Percentiles rank a stretch among this genome's conserved stretches.
phyloP scores from a whole-genome alignment of 495 filamentous ascomycete species.

The Diplogelasinospora grovesii region DNA sequence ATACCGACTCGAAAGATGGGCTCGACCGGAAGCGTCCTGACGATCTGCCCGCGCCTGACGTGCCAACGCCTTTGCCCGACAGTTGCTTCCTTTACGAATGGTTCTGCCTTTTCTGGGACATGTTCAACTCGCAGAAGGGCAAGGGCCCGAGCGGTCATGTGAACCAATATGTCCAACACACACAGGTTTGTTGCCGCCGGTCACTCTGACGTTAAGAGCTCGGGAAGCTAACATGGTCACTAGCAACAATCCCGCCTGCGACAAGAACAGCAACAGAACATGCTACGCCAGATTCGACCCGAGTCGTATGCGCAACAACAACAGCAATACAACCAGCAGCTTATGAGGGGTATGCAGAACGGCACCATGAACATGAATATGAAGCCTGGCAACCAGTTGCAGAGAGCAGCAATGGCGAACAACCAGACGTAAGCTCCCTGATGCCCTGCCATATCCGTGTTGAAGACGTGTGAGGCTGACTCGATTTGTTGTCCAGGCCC shows the following conservation, averaged over 20 bases:
- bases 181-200: constrained; percentile 54
- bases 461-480: no score
- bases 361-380: constrained; percentile 42
- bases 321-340: constrained; percentile 43
- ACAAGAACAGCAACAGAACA: constrained; percentile 59
- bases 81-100: constrained; percentile 86
- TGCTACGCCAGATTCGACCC: constrained; percentile 61
- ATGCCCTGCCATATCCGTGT: constrained; percentile 16
- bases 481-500: constrained; percentile 50
- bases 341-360: constrained; percentile 40
- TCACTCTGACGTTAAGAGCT: not conserved
- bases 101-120: constrained; percentile 96
- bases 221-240: constrained; percentile 13
- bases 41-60: constrained; percentile 69
- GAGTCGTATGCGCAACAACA: constrained; percentile 32
- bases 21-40: constrained; percentile 63
- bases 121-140: constrained; percentile 70
- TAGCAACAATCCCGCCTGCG: constrained; percentile 61
- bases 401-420: constrained; percentile 71
- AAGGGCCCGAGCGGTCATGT: constrained; percentile 48
- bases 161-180: constrained; percentile 68
- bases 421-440: constrained; percentile 55
- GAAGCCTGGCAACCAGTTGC: constrained; percentile 51
- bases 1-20: constrained; percentile 73
- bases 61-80: constrained; percentile 57